Percentiles rank a stretch among this genome's conserved stretches.
Evolutionary conservation across 106 monocot species (phyloP).

Genomic region (Platanthera zijinensis): DNA sequence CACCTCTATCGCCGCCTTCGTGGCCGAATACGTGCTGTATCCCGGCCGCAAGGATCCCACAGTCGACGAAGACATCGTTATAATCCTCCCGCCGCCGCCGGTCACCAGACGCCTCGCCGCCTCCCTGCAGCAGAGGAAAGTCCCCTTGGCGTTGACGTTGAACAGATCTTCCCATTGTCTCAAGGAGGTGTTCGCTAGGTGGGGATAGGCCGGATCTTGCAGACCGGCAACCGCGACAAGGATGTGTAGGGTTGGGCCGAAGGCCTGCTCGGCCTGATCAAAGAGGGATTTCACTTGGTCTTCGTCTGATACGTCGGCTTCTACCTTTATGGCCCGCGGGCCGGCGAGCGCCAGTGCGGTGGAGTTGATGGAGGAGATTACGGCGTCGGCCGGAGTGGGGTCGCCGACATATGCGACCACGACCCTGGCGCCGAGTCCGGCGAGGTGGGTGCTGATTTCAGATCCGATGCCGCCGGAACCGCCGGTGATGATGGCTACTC

Average conservation of each 20-base stretch:
- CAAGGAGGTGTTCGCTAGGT: not conserved
- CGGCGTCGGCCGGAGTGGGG: not conserved
- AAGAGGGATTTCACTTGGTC: constrained; percentile 11
- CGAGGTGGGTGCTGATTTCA: constrained; percentile 20
- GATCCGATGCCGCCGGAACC: constrained; percentile 20
- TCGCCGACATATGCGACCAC: constrained; percentile 16
- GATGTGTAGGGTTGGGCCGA: constrained; percentile 11
- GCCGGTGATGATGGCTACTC: constrained; percentile 17
- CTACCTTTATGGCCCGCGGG: constrained; percentile 9
- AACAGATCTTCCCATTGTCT: constrained; percentile 8
- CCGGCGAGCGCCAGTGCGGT: not conserved
- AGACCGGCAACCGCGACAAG: constrained; percentile 7
- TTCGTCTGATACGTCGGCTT: constrained; percentile 12
- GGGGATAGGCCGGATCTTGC: constrained; percentile 13
- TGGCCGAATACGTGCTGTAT: constrained; percentile 12
- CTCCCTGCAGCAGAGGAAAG: constrained; percentile 13
- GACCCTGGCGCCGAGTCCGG: constrained; percentile 15
- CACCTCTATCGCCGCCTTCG: constrained; percentile 19
- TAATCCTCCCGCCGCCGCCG: constrained; percentile 17
- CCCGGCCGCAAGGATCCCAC: constrained; percentile 18
- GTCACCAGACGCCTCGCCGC: constrained; percentile 13
- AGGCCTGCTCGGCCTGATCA: constrained; percentile 11
- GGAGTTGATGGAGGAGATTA: constrained; percentile 8
- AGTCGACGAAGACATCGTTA: constrained; percentile 20
- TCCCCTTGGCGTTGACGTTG: constrained; percentile 14